Percentiles rank a stretch among this genome's conserved stretches.
phyloP scores from a whole-genome alignment of 2,329 filamentous ascomycete species.

The Cucurbitaria berberidis region DNA sequence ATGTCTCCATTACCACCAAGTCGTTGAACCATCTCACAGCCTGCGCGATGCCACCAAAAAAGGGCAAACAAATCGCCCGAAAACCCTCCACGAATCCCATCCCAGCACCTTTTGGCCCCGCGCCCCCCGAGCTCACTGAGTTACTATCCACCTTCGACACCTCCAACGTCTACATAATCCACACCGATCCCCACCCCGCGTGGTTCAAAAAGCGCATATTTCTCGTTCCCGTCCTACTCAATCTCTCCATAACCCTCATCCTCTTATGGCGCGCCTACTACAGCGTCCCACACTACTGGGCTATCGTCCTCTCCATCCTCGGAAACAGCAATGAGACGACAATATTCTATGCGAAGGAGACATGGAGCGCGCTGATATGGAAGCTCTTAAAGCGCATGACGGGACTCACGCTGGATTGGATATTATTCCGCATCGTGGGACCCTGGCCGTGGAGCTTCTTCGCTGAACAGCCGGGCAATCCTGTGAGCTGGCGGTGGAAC shows the following conservation, averaged over 20 bases:
- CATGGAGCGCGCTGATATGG: slow-evolving; percentile 63
- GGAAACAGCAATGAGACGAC: slow-evolving; percentile 71
- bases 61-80: slow-evolving; percentile 23
- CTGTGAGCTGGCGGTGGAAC: slow-evolving; percentile 73
- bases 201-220: slow-evolving; percentile 85
- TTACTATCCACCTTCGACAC: slow-evolving; percentile 71
- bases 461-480: slow-evolving; percentile 67
- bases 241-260: slow-evolving; percentile 68
- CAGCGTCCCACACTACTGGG: slow-evolving; percentile 75
- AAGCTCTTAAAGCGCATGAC: slow-evolving; percentile 66
- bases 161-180: slow-evolving; percentile 79
- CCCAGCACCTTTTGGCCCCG: slow-evolving; percentile 71
- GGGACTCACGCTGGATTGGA: slow-evolving; percentile 77
- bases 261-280: slow-evolving; percentile 72
- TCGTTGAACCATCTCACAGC: not conserved
- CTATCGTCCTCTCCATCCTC: slow-evolving; percentile 67
- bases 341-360: slow-evolving; percentile 61
- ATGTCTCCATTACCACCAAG: not conserved
- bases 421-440: slow-evolving; percentile 52
- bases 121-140: slow-evolving; percentile 66
- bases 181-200: slow-evolving; percentile 74
- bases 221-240: slow-evolving; percentile 77
- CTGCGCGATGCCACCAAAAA: slow-evolving; percentile 29
- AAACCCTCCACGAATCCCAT: slow-evolving; percentile 25
- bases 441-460: slow-evolving; percentile 60